Evolutionary conservation across 768 basidiomycete species (phyloP).

Genomic region (Psilocybe subaeruginosa): DNA sequence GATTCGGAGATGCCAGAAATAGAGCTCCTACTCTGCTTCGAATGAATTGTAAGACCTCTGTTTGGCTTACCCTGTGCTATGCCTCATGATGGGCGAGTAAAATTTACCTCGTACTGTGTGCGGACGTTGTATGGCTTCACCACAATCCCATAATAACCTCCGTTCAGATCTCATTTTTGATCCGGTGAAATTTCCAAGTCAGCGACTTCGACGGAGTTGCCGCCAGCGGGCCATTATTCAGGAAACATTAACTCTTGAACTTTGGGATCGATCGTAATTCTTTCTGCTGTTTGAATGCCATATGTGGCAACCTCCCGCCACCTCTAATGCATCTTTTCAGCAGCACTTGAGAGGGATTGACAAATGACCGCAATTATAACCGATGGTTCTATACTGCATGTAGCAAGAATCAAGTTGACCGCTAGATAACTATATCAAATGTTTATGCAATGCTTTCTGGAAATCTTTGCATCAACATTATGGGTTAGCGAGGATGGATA

Average conservation of each 20-base stretch:
- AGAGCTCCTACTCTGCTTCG: slow-evolving; percentile 22
- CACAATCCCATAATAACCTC: neutral
- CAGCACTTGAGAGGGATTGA: slow-evolving; percentile 7
- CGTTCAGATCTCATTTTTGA: slow-evolving; percentile 16
- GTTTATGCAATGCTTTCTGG: neutral
- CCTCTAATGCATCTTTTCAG: slow-evolving; percentile 2
- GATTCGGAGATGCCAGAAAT: slow-evolving; percentile 19
- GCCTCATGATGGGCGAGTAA: slow-evolving; percentile 13
- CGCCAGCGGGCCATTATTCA: slow-evolving; percentile 3
- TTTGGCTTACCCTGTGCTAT: slow-evolving; percentile 11
- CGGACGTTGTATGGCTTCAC: slow-evolving; percentile 12
- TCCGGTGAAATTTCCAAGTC: slow-evolving; percentile 18
- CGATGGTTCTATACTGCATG: slow-evolving; percentile 8
- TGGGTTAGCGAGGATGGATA: neutral
- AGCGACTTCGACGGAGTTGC: slow-evolving; percentile 14
- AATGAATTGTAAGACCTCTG: slow-evolving; percentile 18
- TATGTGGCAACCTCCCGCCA: slow-evolving; percentile 6
- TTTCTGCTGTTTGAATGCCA: neutral
- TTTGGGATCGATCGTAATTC: slow-evolving; percentile 19
- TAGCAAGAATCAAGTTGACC: neutral
- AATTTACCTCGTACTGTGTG: slow-evolving; percentile 5
- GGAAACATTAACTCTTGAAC: slow-evolving; percentile 9
- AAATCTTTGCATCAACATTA: neutral
- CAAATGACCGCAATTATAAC: slow-evolving; percentile 23
- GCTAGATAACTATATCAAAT: neutral